Evolutionary conservation across 163 green algal genomes (phyloP).

Genomic region (Chlamydomonas reinhardtii): DNA sequence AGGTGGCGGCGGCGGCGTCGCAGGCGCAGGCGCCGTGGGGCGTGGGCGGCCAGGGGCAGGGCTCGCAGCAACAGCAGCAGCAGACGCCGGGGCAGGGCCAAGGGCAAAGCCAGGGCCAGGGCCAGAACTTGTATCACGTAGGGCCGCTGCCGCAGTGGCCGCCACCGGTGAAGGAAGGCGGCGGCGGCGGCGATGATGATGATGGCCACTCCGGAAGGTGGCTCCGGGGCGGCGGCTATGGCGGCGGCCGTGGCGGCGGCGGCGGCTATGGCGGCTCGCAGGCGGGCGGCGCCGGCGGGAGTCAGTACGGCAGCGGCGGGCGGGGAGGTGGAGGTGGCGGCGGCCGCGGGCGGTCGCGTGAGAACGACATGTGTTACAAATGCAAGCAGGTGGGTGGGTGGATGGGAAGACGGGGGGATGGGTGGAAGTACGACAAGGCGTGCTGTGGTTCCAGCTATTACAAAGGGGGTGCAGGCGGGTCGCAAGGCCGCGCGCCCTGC

Average conservation of each 20-base stretch:
- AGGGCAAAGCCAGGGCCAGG: too few species aligned
- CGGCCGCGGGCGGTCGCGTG: constrained; percentile 2
- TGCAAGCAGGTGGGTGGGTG: not conserved
- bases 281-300: not conserved
- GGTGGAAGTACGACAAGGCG: too few species aligned
- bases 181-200: not conserved
- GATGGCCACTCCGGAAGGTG: not conserved
- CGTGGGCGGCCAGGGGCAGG: too few species aligned
- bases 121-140: too few species aligned
- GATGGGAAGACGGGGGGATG: too few species aligned
- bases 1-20: not conserved
- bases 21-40: not conserved
- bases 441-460: too few species aligned
- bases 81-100: too few species aligned
- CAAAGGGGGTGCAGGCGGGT: too few species aligned
- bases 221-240: not conserved
- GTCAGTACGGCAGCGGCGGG: not conserved
- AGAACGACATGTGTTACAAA: constrained; percentile 27
- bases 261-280: not conserved
- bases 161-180: not conserved
- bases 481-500: too few species aligned
- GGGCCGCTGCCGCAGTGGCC: not conserved
- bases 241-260: not conserved
- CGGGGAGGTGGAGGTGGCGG: not conserved
- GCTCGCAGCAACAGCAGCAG: too few species aligned